phyloP scores from a whole-genome alignment of 768 basidiomycete species.

The Kwoniella pini region DNA sequence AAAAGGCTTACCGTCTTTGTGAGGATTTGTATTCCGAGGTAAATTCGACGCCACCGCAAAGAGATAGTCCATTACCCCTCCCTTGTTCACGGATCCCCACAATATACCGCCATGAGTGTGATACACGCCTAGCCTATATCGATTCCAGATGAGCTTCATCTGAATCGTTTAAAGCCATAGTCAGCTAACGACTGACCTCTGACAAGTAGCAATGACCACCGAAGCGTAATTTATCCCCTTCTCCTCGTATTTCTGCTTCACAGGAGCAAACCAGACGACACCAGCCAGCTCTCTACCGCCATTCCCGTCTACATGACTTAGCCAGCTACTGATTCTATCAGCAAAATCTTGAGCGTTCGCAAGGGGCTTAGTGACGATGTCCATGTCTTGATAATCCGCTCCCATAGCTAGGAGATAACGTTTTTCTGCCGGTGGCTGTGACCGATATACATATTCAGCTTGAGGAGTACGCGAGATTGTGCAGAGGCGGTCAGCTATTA shows the following conservation, averaged over 20 bases:
- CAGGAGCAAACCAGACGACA: slow-evolving; percentile 25
- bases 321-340: slow-evolving; percentile 25
- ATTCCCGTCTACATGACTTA: slow-evolving; percentile 21
- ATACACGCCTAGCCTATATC: slow-evolving; percentile 21
- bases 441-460: slow-evolving; percentile 2
- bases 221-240: slow-evolving; percentile 17
- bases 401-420: slow-evolving; percentile 42
- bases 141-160: neutral
- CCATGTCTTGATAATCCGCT: slow-evolving; percentile 39
- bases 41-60: slow-evolving; percentile 12
- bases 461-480: neutral
- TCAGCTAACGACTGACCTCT: slow-evolving; percentile 21
- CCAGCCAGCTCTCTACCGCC: slow-evolving; percentile 18
- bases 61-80: slow-evolving; percentile 28
- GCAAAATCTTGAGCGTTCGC: slow-evolving; percentile 22
- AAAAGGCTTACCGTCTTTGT: neutral
- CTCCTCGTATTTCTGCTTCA: slow-evolving; percentile 26
- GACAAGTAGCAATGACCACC: slow-evolving; percentile 24
- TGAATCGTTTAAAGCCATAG: neutral
- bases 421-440: slow-evolving; percentile 28
- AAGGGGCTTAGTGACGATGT: slow-evolving; percentile 24
- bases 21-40: neutral
- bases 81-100: slow-evolving; percentile 30
- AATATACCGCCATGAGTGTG: slow-evolving; percentile 26
- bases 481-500: too few relatives aligned